Evolutionary conservation across 306 rosid species (phyloP).

Genomic region (Sicyos baderoa): DNA sequence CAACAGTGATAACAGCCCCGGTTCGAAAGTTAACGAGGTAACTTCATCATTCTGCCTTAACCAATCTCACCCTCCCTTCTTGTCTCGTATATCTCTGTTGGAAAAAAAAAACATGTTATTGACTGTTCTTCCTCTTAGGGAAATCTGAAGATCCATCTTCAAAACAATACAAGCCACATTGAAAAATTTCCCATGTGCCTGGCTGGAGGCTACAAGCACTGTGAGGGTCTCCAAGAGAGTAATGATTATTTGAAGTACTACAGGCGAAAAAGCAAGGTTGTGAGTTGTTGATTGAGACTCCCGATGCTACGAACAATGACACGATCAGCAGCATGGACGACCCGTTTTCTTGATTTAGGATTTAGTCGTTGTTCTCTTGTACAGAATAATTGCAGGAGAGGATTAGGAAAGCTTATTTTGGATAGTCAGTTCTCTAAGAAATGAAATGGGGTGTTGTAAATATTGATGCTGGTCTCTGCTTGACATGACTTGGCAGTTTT

Average conservation of each 20-base stretch:
- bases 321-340: background rate
- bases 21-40: slow-evolving; percentile 28
- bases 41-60: background rate
- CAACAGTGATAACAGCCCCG: slow-evolving; percentile 11
- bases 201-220: slow-evolving; percentile 7
- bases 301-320: background rate
- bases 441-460: slow-evolving; percentile 3
- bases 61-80: slow-evolving; percentile 5
- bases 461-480: slow-evolving; percentile 4
- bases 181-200: slow-evolving; percentile 25
- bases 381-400: background rate
- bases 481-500: background rate
- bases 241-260: slow-evolving; percentile 24
- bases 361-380: too few relatives aligned
- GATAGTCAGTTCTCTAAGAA: background rate
- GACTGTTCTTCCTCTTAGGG: slow-evolving; percentile 25
- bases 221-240: slow-evolving; percentile 5
- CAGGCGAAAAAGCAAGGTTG: slow-evolving; percentile 35
- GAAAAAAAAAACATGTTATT: background rate
- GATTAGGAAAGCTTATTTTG: background rate
- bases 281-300: background rate
- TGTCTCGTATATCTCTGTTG: background rate
- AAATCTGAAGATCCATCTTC: slow-evolving; percentile 18
- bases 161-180: slow-evolving; percentile 20
- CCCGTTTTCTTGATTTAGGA: background rate